Percentiles rank a stretch among this genome's conserved stretches.
phyloP scores from a whole-genome alignment of 805 yeast species.

The Metschnikowia peoriensis region DNA sequence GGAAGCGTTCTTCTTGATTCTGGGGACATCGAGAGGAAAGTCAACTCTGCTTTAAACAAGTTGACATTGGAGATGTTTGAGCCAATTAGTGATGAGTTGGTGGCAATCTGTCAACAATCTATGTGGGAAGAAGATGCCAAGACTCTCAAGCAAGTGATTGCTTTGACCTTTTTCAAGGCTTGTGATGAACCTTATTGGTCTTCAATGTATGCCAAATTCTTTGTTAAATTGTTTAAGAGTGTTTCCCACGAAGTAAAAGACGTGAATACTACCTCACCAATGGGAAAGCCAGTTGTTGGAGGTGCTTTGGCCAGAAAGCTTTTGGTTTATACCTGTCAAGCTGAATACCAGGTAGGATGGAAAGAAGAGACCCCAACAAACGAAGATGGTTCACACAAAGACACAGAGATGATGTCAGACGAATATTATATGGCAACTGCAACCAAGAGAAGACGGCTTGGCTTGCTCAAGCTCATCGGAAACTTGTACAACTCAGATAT shows the following conservation, averaged over 20 bases:
- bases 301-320: slow-evolving; percentile 75
- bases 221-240: slow-evolving; percentile 71
- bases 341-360: slow-evolving; percentile 96
- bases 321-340: slow-evolving; percentile 82
- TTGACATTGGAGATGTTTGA: slow-evolving; percentile 91
- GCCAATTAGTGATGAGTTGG: slow-evolving; percentile 70
- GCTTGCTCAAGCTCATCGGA: slow-evolving; percentile 93
- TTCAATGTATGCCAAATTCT: slow-evolving; percentile 89
- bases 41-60: slow-evolving; percentile 85
- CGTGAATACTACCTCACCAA: slow-evolving; percentile 45
- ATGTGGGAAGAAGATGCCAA: slow-evolving; percentile 81
- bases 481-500: slow-evolving; percentile 79
- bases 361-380: slow-evolving; percentile 76
- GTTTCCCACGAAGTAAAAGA: slow-evolving; percentile 67
- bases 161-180: slow-evolving; percentile 89
- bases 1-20: slow-evolving; percentile 66
- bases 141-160: slow-evolving; percentile 76
- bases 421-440: slow-evolving; percentile 88
- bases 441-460: slow-evolving; percentile 96
- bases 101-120: slow-evolving; percentile 79
- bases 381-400: slow-evolving; percentile 75
- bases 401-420: slow-evolving; percentile 90
- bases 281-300: slow-evolving; percentile 51
- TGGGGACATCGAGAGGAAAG: slow-evolving; percentile 80
- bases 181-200: slow-evolving; percentile 99